phyloP scores from a whole-genome alignment of 495 filamentous ascomycete species.

The Neurospora hispaniola region DNA sequence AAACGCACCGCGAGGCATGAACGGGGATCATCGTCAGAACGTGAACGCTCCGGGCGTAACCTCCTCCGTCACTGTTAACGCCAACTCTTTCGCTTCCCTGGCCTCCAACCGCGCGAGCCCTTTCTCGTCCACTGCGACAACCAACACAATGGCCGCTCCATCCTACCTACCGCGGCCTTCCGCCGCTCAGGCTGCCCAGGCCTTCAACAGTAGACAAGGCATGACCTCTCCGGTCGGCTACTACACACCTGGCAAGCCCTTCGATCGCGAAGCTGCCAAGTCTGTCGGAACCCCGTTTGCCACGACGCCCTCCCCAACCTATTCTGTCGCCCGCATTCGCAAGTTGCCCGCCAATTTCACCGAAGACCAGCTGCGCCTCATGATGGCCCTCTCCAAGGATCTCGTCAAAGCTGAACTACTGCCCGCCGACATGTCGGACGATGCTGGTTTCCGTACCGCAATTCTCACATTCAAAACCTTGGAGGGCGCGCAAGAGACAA shows the following conservation, averaged over 20 bases:
- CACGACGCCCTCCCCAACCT: constrained; percentile 17
- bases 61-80: constrained; percentile 22
- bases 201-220: constrained; percentile 17
- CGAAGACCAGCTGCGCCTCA: constrained; percentile 61
- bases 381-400: constrained; percentile 81
- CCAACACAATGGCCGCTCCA: constrained; percentile 30
- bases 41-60: constrained; percentile 22
- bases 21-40: constrained; percentile 22
- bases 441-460: constrained; percentile 62
- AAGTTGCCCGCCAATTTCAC: constrained; percentile 65
- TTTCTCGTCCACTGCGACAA: constrained; percentile 23
- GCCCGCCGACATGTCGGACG: constrained; percentile 51
- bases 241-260: constrained; percentile 23
- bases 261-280: constrained; percentile 37
- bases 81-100: constrained; percentile 20
- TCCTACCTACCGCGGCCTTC: constrained; percentile 19
- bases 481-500: constrained; percentile 66
- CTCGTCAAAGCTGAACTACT: constrained; percentile 65
- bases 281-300: constrained; percentile 44
- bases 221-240: constrained; percentile 26
- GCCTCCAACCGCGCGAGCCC: constrained; percentile 27
- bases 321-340: constrained; percentile 50
- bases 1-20: constrained; percentile 35
- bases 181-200: constrained; percentile 14
- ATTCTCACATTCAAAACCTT: constrained; percentile 63